A percentile compares a stretch with the other conserved stretches of the same genome.
These are phyloP conservation scores for Leccinum pachyderme DNA, from an alignment of 1,284 basidiomycete genomes.

Conservation along the genomic window DNA sequence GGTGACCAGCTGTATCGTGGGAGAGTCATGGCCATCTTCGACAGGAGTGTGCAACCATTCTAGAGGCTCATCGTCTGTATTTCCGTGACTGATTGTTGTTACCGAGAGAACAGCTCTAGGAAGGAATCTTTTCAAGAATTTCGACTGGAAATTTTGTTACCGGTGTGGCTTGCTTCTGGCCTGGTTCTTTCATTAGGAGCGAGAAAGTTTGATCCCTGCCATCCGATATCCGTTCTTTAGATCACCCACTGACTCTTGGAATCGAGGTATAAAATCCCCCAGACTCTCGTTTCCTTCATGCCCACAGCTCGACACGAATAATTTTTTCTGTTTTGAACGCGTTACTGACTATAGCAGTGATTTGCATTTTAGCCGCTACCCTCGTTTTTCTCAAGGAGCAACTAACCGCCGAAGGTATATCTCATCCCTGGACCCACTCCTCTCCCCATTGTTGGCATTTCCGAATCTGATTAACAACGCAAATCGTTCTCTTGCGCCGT, in stretches of 20 bases:
- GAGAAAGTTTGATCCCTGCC: neutral
- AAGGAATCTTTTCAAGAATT: no score
- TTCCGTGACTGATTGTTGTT: no score
- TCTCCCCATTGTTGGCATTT: slow-evolving; percentile 22
- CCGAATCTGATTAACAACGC: no score
- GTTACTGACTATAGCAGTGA: neutral
- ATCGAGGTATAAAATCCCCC: neutral
- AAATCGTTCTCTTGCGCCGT: no score
- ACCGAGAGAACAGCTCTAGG: no score
- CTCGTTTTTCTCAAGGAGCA: slow-evolving; percentile 11
- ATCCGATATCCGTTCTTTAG: neutral
- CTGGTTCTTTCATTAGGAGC: neutral
- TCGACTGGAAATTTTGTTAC: no score
- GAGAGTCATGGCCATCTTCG: no score
- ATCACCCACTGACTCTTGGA: neutral
- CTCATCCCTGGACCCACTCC: slow-evolving; percentile 24
- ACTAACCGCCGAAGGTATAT: neutral
- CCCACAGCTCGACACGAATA: slow-evolving; percentile 3
- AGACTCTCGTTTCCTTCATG: neutral
- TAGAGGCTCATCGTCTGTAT: no score
- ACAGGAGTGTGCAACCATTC: no score
- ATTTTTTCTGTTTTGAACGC: neutral
- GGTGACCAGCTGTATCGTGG: no score
- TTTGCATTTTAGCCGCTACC: neutral
- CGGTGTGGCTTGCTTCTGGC: no score